Conservation (phyloP, 2,329 filamentous ascomycete genomes). For the Colletotrichum echinochloae region DNA sequence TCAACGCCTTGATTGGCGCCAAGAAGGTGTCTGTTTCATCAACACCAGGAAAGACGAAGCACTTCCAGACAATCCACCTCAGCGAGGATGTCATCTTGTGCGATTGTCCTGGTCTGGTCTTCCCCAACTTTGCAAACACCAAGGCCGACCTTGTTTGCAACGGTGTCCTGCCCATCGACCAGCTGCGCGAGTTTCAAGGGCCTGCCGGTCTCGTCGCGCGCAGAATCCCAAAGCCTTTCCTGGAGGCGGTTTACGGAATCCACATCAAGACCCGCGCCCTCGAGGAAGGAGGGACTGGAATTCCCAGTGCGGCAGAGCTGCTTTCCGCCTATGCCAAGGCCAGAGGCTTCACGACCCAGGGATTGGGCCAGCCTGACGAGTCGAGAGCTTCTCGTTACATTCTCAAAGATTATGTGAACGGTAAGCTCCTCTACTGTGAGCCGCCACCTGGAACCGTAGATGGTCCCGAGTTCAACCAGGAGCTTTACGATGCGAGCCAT, state of each 20-base stretch:
- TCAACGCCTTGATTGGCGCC: slow-evolving; percentile 97
- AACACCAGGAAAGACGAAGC: slow-evolving; percentile 98
- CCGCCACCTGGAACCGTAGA: slow-evolving; percentile 84
- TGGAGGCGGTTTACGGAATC: slow-evolving; percentile 95
- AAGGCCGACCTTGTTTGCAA: slow-evolving; percentile 97
- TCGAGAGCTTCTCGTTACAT: slow-evolving; percentile 90
- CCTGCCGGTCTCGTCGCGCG: slow-evolving; percentile 85
- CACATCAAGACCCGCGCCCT: slow-evolving; percentile 82
- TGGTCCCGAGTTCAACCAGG: slow-evolving; percentile 82
- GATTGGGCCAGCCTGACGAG: slow-evolving; percentile 91
- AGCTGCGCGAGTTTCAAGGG: slow-evolving; percentile 91
- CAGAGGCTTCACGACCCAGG: slow-evolving; percentile 89
- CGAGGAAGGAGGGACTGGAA: slow-evolving; percentile 93
- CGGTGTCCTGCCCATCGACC: slow-evolving; percentile 94
- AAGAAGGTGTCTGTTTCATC: slow-evolving; percentile 99
- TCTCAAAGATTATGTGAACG: slow-evolving; percentile 97
- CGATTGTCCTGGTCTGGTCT: slow-evolving; percentile 98
- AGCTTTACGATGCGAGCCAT: slow-evolving; percentile 86
- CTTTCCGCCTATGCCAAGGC: slow-evolving; percentile 88
- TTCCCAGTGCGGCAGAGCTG: slow-evolving; percentile 86
- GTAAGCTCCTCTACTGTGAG: slow-evolving; percentile 92
- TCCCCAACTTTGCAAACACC: slow-evolving; percentile 96
- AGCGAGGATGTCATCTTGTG: slow-evolving; percentile 91
- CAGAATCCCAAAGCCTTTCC: slow-evolving; percentile 86
- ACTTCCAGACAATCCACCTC: slow-evolving; percentile 98